Percentiles rank a stretch among this genome's conserved stretches.
Conservation (phyloP, 768 basidiomycete species). For the Trametes sanguinea region DNA sequence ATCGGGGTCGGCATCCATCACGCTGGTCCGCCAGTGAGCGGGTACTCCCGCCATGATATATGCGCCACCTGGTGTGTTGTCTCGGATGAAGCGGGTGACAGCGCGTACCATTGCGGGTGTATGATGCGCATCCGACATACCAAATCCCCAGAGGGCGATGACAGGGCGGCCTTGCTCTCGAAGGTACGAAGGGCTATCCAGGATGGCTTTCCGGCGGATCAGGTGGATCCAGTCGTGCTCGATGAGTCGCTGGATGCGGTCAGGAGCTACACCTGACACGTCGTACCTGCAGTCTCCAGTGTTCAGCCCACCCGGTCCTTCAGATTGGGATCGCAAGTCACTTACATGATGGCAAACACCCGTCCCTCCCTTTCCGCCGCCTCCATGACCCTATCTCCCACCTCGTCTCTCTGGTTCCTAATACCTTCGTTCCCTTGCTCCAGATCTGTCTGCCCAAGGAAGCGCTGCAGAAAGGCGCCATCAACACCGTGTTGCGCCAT, state of each 20-base stretch:
- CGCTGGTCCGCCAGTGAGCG: constrained; percentile 73
- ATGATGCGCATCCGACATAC: constrained; percentile 62
- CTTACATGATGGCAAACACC: constrained; percentile 84
- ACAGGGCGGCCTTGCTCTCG: constrained; percentile 70
- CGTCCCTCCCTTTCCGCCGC: constrained; percentile 81
- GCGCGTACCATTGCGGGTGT: constrained; percentile 59
- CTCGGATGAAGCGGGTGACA: constrained; percentile 58
- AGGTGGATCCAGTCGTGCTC: constrained; percentile 78
- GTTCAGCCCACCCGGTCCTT: background rate
- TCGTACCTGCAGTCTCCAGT: constrained; percentile 79
- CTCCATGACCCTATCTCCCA: constrained; percentile 68
- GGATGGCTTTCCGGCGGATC: constrained; percentile 54
- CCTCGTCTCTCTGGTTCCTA: constrained; percentile 66
- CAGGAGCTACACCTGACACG: constrained; percentile 72
- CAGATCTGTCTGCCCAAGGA: constrained; percentile 65
- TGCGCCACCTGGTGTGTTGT: constrained; percentile 67
- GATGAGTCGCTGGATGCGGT: constrained; percentile 65
- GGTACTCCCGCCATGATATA: constrained; percentile 75
- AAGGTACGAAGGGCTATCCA: constrained; percentile 75
- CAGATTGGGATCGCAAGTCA: background rate
- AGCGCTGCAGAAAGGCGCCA: constrained; percentile 81
- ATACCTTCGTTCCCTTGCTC: constrained; percentile 58
- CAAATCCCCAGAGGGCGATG: constrained; percentile 78
- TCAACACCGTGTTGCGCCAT: constrained; percentile 83
- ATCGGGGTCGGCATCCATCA: constrained; percentile 69